These are phyloP conservation scores for Podospora fimiseda DNA, from an alignment of 495 filamentous ascomycete genomes.

Conservation along the genomic window DNA sequence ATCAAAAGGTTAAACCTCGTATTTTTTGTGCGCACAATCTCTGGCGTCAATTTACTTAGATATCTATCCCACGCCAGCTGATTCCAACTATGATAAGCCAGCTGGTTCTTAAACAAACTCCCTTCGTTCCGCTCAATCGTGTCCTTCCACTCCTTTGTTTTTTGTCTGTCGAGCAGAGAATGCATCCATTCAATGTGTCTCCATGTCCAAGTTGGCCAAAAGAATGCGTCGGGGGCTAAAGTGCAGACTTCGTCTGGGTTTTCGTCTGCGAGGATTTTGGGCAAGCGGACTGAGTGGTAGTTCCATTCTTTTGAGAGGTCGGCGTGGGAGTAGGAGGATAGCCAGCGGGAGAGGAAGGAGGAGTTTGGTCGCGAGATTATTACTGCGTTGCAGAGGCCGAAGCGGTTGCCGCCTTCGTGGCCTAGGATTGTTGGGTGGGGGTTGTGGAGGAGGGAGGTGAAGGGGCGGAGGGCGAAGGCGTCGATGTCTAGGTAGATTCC, in stretches of 20 bases:
- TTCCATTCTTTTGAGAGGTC: constrained; percentile 40
- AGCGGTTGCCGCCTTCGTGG: constrained; percentile 41
- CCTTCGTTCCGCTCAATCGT: constrained; percentile 35
- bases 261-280: constrained; percentile 33
- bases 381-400: constrained; percentile 42
- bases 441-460: constrained; percentile 23
- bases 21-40: constrained; percentile 27
- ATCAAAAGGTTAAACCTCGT: constrained; percentile 44
- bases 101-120: constrained; percentile 37
- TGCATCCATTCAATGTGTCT: constrained; percentile 44
- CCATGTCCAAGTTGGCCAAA: constrained; percentile 48
- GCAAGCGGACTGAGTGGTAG: constrained; percentile 39
- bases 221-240: constrained; percentile 39
- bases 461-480: constrained; percentile 37
- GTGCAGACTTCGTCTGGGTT: constrained; percentile 37
- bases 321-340: constrained; percentile 33
- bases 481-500: constrained; percentile 44
- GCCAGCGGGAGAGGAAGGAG: constrained; percentile 39
- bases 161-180: constrained; percentile 24
- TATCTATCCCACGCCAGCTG: constrained; percentile 41
- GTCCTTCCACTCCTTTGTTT: constrained; percentile 28
- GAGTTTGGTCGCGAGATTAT: constrained; percentile 38
- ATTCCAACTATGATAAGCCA: constrained; percentile 43
- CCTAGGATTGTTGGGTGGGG: constrained; percentile 44
- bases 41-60: constrained; percentile 34